Conservation (phyloP, 352 stramenopile genomes). For the Pythium dissotocum region DNA sequence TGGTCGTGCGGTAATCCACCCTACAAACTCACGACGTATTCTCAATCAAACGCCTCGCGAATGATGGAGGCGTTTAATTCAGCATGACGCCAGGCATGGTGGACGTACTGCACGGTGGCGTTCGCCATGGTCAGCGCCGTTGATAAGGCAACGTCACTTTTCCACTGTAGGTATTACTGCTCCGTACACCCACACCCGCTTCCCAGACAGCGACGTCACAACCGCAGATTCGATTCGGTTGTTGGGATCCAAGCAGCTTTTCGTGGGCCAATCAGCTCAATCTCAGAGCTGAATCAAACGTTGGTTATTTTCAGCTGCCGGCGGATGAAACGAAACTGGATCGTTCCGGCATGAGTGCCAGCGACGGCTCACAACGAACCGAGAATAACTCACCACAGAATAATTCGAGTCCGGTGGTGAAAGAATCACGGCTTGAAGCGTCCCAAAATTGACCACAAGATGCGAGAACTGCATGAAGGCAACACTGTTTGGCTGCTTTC, state of each 20-base stretch:
- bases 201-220: no score
- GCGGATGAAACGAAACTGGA: constrained; percentile 4
- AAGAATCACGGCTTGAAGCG: not conserved
- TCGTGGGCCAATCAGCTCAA: constrained; percentile 14
- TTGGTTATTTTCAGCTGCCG: constrained; percentile 28
- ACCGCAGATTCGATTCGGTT: constrained; percentile 9
- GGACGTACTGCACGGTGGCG: not conserved
- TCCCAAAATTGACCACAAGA: not conserved
- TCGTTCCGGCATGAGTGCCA: not conserved
- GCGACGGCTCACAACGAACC: not conserved
- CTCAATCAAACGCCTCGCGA: constrained; percentile 2
- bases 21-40: constrained; percentile 6
- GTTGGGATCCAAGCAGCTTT: constrained; percentile 20
- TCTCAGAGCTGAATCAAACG: constrained; percentile 7
- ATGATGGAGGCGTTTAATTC: no score
- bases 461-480: not conserved
- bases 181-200: not conserved
- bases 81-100: not conserved
- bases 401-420: not conserved
- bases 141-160: no score
- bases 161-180: not conserved
- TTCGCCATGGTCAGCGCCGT: not conserved
- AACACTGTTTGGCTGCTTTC: not conserved
- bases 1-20: constrained; percentile 16
- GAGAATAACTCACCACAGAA: not conserved